These are phyloP conservation scores for Solanum gracilifrons DNA, from an alignment of 257 asterid species.

Conservation along the genomic window DNA sequence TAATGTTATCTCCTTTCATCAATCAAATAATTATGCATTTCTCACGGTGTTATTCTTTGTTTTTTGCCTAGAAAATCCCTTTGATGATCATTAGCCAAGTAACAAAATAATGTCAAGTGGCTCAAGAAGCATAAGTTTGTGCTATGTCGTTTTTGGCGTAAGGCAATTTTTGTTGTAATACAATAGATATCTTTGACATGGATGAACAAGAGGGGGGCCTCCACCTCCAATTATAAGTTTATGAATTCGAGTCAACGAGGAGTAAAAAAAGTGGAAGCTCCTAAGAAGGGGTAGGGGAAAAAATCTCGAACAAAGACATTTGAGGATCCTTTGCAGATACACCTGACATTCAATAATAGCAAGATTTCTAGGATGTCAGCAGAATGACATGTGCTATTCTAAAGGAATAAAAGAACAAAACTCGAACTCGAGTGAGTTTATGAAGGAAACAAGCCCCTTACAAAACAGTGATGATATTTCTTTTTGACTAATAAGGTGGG, in stretches of 20 bases:
- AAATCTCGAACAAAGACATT: rapidly evolving
- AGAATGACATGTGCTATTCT: neutral
- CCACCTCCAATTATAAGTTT: neutral
- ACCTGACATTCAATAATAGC: neutral
- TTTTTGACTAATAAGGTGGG: constrained; percentile 27
- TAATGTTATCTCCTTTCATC: no score
- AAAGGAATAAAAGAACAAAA: neutral
- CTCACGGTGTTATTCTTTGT: neutral
- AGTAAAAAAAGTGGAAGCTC: neutral
- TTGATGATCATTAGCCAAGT: neutral
- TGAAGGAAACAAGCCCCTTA: neutral
- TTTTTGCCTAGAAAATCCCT: neutral
- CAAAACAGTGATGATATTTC: neutral
- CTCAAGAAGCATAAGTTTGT: neutral
- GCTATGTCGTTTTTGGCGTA: neutral
- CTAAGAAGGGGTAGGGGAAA: neutral
- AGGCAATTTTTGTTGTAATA: neutral
- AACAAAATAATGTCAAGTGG: neutral
- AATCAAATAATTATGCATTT: no score
- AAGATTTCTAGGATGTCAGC: neutral
- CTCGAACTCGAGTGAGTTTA: neutral
- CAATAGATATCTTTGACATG: neutral
- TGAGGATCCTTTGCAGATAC: neutral
- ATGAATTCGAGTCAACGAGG: neutral
- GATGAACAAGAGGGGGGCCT: neutral